phyloP scores from a whole-genome alignment of 352 stramenopile species.

The Globisporangium lucens region DNA sequence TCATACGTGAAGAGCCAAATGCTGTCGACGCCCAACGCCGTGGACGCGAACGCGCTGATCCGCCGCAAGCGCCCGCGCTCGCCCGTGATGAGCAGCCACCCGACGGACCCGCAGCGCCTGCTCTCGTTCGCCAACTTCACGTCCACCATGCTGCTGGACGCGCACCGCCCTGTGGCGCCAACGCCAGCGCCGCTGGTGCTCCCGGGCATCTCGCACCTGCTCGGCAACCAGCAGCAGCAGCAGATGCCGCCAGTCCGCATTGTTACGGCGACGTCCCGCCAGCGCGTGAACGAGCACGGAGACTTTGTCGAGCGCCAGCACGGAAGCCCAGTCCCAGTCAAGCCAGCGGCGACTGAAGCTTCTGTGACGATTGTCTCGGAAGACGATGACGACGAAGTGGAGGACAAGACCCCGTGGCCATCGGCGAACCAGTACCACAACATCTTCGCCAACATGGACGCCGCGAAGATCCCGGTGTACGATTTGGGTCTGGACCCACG shows the following conservation, averaged over 20 bases:
- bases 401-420: constrained; percentile 78
- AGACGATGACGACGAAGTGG: constrained; percentile 36
- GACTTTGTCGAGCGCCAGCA: constrained; percentile 11
- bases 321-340: not conserved
- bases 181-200: constrained; percentile 23
- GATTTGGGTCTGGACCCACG: constrained; percentile 67
- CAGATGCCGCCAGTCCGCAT: constrained; percentile 13
- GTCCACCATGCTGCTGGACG: constrained; percentile 1
- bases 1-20: not conserved
- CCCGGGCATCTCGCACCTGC: constrained; percentile 38
- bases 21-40: constrained; percentile 10
- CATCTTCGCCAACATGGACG: constrained; percentile 39
- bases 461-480: constrained; percentile 53
- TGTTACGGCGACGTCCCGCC: constrained; percentile 14
- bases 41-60: constrained; percentile 28
- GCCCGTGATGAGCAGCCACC: constrained; percentile 14
- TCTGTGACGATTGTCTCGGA: constrained; percentile 11
- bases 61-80: constrained; percentile 45
- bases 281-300: constrained; percentile 10
- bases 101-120: constrained; percentile 8
- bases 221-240: constrained; percentile 22
- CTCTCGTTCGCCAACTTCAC: constrained; percentile 18
- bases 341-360: not conserved
- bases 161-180: not conserved
- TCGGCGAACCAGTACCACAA: constrained; percentile 64